A percentile compares a stretch with the other conserved stretches of the same genome.
These are phyloP conservation scores for Pichia sp. DNA, from an alignment of 1,139 yeast genomes.

Conservation along the genomic window DNA sequence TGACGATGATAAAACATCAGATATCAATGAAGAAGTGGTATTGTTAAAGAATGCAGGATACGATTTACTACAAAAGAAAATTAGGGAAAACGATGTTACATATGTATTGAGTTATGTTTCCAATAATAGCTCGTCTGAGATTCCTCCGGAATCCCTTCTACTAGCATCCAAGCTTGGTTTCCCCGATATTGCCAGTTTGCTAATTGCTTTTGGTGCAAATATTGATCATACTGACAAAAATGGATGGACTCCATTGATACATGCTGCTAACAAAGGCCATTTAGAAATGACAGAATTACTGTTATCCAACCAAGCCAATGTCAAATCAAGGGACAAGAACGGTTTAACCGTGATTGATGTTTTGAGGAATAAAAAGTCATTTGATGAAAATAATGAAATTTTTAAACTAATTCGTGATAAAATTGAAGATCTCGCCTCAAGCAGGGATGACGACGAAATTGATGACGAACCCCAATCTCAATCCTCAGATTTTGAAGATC, in stretches of 20 bases:
- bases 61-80: slow-evolving; percentile 29
- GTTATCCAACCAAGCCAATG: slow-evolving; percentile 72
- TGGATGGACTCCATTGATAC: slow-evolving; percentile 70
- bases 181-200: slow-evolving; percentile 67
- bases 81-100: slow-evolving; percentile 76
- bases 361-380: slow-evolving; percentile 36
- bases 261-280: slow-evolving; percentile 81
- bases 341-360: slow-evolving; percentile 53
- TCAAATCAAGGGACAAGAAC: slow-evolving; percentile 47
- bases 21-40: background rate
- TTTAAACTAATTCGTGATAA: slow-evolving; percentile 36
- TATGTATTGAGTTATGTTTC: slow-evolving; percentile 74
- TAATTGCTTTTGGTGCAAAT: slow-evolving; percentile 73
- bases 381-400: slow-evolving; percentile 50
- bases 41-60: slow-evolving; percentile 1
- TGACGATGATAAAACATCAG: background rate
- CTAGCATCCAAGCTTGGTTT: slow-evolving; percentile 85
- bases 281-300: slow-evolving; percentile 60
- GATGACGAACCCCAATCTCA: slow-evolving; percentile 21
- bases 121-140: slow-evolving; percentile 54
- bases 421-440: background rate
- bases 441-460: slow-evolving; percentile 24
- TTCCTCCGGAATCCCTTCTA: slow-evolving; percentile 71
- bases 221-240: slow-evolving; percentile 51
- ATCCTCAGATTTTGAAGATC: background rate